Base-by-base conservation (phyloP, 306 rosid species). In the Castanea crenata region DNA sequence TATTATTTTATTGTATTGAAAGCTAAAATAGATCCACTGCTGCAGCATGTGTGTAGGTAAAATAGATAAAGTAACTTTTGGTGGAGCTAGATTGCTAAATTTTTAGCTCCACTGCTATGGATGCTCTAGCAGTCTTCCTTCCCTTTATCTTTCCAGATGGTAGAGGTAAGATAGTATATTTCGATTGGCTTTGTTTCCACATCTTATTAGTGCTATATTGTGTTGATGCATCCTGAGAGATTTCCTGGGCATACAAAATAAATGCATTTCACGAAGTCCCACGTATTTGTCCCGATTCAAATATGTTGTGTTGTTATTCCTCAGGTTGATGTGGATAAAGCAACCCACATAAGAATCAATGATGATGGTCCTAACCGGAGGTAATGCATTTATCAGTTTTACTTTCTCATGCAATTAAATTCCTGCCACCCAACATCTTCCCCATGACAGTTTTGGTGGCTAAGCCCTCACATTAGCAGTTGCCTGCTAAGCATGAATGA, bases 321-420 rank as follows among this genome's bases (percentile, higher is more conserved):
- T 79, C 88, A 92, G 98, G 90, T 92, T 83, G 97, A 92, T 79
- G 94, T 94, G 81, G 97, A 94, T 85, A 83, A 91, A 79, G 98
- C 94, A 76, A 92, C 97, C 74, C 97, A 77, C 77, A 80, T 92
- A 83, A 85, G 14, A n/a, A n/a, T 94, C 77, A 57, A 69, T 5
- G 87, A 84, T 9, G 98, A 94, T 46, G 90, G 97, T 75, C 93
- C 91, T 25, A 75, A 85, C 75, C 84, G 93, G 80, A 94, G 97
- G 97, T 91, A 89, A 85, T 62, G 51, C 82, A 55, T 55, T 29
- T 27, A 7, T 73, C 76, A 14, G 57, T 63, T 55, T 79, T 76
- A 77, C 71, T 71, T 73, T 57, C 51, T 38, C 52, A 76, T 44
- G 67, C 61, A 58, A 73, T 65, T 51, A 12, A 74, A 76, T 55